Conservation (phyloP, 768 basidiomycete genomes). For the Dioszegia aurantiaca region DNA sequence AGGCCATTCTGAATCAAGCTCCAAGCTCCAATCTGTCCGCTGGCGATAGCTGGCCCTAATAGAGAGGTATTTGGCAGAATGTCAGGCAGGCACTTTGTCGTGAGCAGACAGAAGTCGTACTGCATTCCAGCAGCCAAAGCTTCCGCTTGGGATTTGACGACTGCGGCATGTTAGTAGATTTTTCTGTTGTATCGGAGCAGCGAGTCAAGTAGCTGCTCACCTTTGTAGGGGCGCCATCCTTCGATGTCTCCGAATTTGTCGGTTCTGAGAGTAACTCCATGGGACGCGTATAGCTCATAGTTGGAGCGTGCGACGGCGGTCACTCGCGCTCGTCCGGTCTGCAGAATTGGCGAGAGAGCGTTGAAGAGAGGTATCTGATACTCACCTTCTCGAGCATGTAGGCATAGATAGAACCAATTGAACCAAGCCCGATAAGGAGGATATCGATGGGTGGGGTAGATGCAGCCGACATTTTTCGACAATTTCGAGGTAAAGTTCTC, state of each 20-base stretch:
- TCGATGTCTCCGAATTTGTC: constrained; percentile 61
- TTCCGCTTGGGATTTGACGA: constrained; percentile 61
- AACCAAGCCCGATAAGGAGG: constrained; percentile 44
- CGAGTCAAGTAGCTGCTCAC: no score
- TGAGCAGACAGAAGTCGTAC: constrained; percentile 66
- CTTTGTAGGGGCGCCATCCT: constrained; percentile 65
- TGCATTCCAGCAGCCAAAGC: constrained; percentile 59
- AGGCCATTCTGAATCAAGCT: constrained; percentile 65
- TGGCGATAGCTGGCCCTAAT: constrained; percentile 53
- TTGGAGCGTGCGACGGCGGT: constrained; percentile 73
- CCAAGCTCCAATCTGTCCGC: constrained; percentile 57
- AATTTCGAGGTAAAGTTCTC: no score
- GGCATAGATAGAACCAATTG: constrained; percentile 43
- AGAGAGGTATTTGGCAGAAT: constrained; percentile 5
- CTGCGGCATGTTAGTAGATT: constrained; percentile 36
- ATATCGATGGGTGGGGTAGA: constrained; percentile 26
- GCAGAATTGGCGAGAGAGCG: constrained; percentile 20
- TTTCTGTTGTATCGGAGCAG: not conserved
- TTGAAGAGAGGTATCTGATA: not conserved
- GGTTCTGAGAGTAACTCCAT: constrained; percentile 56
- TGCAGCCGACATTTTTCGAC: not conserved
- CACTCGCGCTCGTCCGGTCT: constrained; percentile 63
- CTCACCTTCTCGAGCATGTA: constrained; percentile 64
- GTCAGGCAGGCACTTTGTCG: constrained; percentile 72
- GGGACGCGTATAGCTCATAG: constrained; percentile 54